phyloP scores from a whole-genome alignment of 176 grass and related monocot species.

The Avena eriantha region DNA sequence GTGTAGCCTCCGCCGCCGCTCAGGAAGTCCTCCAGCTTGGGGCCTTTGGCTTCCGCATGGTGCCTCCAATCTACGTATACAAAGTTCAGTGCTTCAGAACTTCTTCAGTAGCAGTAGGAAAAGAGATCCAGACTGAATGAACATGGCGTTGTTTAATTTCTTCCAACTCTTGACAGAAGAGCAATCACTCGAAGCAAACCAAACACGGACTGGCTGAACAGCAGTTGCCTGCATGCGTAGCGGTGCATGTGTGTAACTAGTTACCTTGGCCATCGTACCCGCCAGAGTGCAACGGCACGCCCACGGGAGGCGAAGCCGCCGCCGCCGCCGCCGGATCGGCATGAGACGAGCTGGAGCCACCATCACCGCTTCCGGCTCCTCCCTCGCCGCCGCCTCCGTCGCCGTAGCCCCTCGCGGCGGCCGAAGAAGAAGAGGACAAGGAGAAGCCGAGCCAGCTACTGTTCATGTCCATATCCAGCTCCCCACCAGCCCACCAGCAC shows the following conservation, averaged over 20 bases:
- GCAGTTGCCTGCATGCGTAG: background rate
- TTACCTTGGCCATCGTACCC: conserved; percentile 31
- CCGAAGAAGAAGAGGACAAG: conserved; percentile 41
- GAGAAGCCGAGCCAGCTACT: conserved; percentile 79
- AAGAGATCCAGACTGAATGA: too few species aligned
- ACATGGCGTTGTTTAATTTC: too few species aligned
- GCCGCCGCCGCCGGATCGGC: background rate
- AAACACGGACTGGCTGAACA: background rate
- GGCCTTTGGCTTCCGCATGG: conserved; percentile 51
- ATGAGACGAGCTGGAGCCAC: conserved; percentile 49
- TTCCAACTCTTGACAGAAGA: background rate
- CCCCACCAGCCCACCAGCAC: background rate
- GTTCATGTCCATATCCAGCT: conserved; percentile 64
- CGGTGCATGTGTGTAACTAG: background rate
- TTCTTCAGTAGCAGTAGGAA: too few species aligned
- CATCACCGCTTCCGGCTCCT: conserved; percentile 16
- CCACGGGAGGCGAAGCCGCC: conserved; percentile 20
- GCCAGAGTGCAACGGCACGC: conserved; percentile 54
- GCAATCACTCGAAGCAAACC: background rate
- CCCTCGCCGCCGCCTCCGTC: conserved; percentile 10
- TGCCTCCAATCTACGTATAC: conserved; percentile 64
- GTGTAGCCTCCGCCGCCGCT: conserved; percentile 26
- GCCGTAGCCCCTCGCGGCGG: conserved; percentile 29
- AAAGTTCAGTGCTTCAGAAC: background rate
- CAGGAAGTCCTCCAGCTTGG: conserved; percentile 87